Conservation (phyloP, 1,284 basidiomycete species). For the Cerioporus squamosus region DNA sequence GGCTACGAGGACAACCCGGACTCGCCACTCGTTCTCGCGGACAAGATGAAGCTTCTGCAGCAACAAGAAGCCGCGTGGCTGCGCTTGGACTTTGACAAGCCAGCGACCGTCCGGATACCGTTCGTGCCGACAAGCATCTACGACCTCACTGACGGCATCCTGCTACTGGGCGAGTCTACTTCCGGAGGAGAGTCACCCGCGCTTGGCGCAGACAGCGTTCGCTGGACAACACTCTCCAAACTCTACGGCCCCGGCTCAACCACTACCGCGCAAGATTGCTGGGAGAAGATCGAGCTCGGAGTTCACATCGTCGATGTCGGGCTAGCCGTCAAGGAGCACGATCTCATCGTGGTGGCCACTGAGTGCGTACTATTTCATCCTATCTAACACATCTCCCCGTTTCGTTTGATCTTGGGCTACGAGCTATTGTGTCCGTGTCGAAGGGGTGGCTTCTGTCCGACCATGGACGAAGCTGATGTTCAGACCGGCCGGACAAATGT, state of each 20-base stretch:
- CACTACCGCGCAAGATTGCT: slow-evolving; percentile 16
- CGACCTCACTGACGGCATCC: slow-evolving; percentile 47
- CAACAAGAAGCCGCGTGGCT: slow-evolving; percentile 34
- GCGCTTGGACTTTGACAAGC: slow-evolving; percentile 19
- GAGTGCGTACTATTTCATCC: slow-evolving; percentile 36
- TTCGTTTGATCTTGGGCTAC: too few relatives aligned
- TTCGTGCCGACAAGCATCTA: slow-evolving; percentile 41
- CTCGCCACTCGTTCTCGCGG: slow-evolving; percentile 28
- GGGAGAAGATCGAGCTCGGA: slow-evolving; percentile 40
- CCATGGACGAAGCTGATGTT: too few relatives aligned
- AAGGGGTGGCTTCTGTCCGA: too few relatives aligned
- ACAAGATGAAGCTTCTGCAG: slow-evolving; percentile 36
- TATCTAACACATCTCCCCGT: too few relatives aligned
- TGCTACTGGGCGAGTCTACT: slow-evolving; percentile 42
- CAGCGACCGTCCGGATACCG: slow-evolving; percentile 17
- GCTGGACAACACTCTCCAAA: slow-evolving; percentile 7
- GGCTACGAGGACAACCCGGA: slow-evolving; percentile 39
- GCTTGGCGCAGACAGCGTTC: slow-evolving; percentile 15
- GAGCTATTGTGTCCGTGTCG: too few relatives aligned
- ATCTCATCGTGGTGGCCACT: slow-evolving; percentile 50
- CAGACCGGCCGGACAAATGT: too few relatives aligned
- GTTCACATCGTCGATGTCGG: slow-evolving; percentile 42
- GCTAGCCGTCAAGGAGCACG: slow-evolving; percentile 50
- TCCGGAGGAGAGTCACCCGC: slow-evolving; percentile 12
- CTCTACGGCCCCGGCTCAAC: background rate